Base-by-base conservation (phyloP, 2,329 filamentous ascomycete species). In the Atkinsonella texensis region DNA sequence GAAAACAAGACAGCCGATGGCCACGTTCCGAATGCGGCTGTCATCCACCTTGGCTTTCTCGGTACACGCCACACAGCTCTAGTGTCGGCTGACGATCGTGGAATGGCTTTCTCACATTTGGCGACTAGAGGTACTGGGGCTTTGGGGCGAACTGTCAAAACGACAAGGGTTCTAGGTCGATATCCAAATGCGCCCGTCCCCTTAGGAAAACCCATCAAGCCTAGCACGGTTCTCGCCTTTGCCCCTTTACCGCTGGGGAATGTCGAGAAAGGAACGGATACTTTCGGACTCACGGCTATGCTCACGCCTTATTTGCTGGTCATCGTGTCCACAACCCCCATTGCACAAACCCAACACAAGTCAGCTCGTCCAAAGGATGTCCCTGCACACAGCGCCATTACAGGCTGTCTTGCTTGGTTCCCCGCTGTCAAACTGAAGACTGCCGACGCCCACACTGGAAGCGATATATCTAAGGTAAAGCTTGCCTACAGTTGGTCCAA, bases 401-500 rank as follows among this genome's bases (percentile, higher is more conserved):
- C 87, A 48, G 94, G 91, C 2, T 95, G 91, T 60, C 70, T 98
- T 48, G 89, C 93, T 35, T 98, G 93, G 93, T 98, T 98, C 63
- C 93, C 93, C 2, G 89, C 90, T 2, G 93, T 98, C 45, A 93
- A 87, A 62, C 73, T 98, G 43, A 97, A 97, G 66, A 79, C 81
- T 15, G 78, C 81, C 10, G 83, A 89, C 55, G 72, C 79, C 1
- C 75, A 79, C 46, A 81, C 79, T 0, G 82, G 81, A 5, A 85
- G 82, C 59, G 79, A 83, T 8, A 75, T 84, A 10, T 90, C 87
- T 17, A 85, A 83, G 62, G 86, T 85, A 39, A 97, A 98, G 66
- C 77, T 98, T 17, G 91, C 88, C 0, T 98, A 98, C 70, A 96
- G 90, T 67, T 98, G 93, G 93, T 97, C 93, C 2, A 97, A 97